phyloP scores from a whole-genome alignment of 805 yeast species.

The Grigorovia jiainica region DNA sequence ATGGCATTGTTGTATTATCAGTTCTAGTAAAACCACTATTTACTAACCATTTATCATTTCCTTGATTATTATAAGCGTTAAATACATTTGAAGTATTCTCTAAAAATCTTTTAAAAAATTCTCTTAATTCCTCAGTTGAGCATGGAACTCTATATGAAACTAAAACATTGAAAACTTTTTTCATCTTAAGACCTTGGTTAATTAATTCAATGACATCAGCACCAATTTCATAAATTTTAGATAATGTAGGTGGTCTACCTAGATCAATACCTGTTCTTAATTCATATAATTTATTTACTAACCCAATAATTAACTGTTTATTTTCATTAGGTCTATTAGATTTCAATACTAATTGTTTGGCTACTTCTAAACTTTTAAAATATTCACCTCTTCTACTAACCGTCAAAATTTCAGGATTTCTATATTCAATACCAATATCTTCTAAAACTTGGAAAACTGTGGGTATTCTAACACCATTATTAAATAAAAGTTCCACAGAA shows the following conservation, averaged over 20 bases:
- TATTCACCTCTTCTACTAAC: slow-evolving; percentile 19
- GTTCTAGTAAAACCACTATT: not conserved
- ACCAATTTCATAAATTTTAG: slow-evolving; percentile 11
- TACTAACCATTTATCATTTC: not conserved
- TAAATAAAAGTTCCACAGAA: slow-evolving; percentile 17
- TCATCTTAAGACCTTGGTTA: slow-evolving; percentile 26
- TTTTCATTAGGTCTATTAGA: slow-evolving; percentile 13
- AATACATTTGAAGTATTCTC: slow-evolving; percentile 2
- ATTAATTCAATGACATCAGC: slow-evolving; percentile 15
- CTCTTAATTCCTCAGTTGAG: slow-evolving; percentile 8
- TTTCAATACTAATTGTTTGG: slow-evolving; percentile 17
- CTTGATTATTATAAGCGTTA: slow-evolving; percentile 3
- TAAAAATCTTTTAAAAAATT: not conserved
- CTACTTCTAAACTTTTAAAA: slow-evolving; percentile 22
- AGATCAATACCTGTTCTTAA: slow-evolving; percentile 19
- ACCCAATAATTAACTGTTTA: slow-evolving; percentile 13
- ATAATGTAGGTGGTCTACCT: slow-evolving; percentile 18
- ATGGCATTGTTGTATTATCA: not conserved
- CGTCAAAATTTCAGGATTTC: slow-evolving; percentile 8
- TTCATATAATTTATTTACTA: slow-evolving; percentile 12
- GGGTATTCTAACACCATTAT: slow-evolving; percentile 26
- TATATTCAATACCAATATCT: slow-evolving; percentile 20
- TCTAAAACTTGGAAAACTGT: slow-evolving; percentile 19
- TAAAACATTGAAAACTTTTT: slow-evolving; percentile 19
- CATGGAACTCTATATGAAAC: slow-evolving; percentile 14